Percentiles rank a stretch among this genome's conserved stretches.
These are phyloP conservation scores for Claviceps cyperi DNA, from an alignment of 2,329 filamentous ascomycete species.

Conservation along the genomic window DNA sequence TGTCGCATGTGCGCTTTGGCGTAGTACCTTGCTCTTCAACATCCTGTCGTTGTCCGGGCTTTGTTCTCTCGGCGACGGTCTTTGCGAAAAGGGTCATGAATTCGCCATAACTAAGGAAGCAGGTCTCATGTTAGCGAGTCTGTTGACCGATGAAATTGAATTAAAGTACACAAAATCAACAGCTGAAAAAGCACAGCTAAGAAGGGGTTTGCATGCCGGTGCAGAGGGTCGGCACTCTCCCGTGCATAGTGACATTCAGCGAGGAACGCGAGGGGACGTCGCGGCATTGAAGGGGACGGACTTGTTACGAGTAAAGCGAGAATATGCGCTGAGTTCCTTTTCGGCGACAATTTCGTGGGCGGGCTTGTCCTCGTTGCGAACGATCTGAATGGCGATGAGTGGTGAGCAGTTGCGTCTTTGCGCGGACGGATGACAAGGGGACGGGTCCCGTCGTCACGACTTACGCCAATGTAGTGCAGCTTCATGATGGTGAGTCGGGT, in stretches of 20 bases:
- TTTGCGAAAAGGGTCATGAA: constrained; percentile 79
- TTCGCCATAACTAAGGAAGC: constrained; percentile 28
- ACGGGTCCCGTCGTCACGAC: constrained; percentile 15
- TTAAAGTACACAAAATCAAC: not conserved
- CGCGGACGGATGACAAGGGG: constrained; percentile 7
- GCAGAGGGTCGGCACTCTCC: not conserved
- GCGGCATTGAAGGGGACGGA: constrained; percentile 22
- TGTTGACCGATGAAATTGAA: not conserved
- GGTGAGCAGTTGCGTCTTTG: not conserved
- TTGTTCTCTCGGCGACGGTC: constrained; percentile 75
- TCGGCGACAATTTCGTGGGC: constrained; percentile 63
- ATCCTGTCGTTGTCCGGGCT: constrained; percentile 68
- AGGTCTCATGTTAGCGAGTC: constrained; percentile 4
- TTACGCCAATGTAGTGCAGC: constrained; percentile 75
- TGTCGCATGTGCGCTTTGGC: not conserved
- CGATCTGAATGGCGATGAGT: constrained; percentile 41
- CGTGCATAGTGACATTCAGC: not conserved
- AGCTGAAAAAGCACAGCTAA: not conserved
- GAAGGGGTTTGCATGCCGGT: not conserved
- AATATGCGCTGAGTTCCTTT: constrained; percentile 65
- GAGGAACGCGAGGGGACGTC: not conserved
- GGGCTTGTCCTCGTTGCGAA: constrained; percentile 66
- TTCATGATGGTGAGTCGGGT: constrained; percentile 46
- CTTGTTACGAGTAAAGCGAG: constrained; percentile 63
- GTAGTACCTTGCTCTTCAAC: constrained; percentile 62